phyloP scores from a whole-genome alignment of 371 early-diverging fungal species.

The Apophysomyces variabilis region DNA sequence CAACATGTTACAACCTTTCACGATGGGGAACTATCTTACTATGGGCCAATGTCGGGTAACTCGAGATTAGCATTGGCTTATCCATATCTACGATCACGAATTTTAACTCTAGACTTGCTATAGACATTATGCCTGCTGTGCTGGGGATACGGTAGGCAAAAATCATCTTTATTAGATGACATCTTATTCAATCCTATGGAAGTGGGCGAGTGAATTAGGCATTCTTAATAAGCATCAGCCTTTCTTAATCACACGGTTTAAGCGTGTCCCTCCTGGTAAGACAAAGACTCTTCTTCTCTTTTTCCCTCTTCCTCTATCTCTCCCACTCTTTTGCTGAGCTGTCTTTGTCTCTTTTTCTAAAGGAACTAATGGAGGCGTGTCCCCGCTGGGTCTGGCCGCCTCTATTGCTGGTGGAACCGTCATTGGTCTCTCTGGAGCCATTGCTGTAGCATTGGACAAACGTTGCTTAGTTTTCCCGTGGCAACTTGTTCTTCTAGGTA shows the following conservation, averaged over 20 bases:
- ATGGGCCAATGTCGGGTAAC: conserved; percentile 65
- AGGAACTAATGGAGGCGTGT: conserved; percentile 89
- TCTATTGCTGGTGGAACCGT: conserved; percentile 76
- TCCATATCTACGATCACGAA: not conserved
- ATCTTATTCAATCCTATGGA: not conserved
- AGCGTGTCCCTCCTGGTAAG: conserved; percentile 67
- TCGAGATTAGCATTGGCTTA: not conserved
- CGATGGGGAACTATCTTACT: conserved; percentile 40
- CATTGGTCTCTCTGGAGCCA: conserved; percentile 69
- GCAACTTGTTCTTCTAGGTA: conserved; percentile 53
- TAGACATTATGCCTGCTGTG: conserved; percentile 84
- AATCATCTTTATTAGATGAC: too few species aligned
- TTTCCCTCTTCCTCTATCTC: not conserved
- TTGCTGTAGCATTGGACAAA: conserved; percentile 55
- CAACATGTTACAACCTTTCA: conserved; percentile 35
- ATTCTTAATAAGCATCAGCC: conserved; percentile 77
- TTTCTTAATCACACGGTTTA: conserved; percentile 71
- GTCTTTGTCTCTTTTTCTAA: not conserved
- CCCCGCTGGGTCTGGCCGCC: conserved; percentile 66
- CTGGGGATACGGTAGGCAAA: conserved; percentile 76
- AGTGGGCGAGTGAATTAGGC: conserved; percentile 91
- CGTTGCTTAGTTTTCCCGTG: conserved; percentile 42
- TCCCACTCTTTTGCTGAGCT: not conserved
- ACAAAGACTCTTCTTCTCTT: not conserved
- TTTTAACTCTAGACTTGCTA: not conserved